phyloP scores from a whole-genome alignment of 768 basidiomycete species.

The Royoungia palumana region DNA sequence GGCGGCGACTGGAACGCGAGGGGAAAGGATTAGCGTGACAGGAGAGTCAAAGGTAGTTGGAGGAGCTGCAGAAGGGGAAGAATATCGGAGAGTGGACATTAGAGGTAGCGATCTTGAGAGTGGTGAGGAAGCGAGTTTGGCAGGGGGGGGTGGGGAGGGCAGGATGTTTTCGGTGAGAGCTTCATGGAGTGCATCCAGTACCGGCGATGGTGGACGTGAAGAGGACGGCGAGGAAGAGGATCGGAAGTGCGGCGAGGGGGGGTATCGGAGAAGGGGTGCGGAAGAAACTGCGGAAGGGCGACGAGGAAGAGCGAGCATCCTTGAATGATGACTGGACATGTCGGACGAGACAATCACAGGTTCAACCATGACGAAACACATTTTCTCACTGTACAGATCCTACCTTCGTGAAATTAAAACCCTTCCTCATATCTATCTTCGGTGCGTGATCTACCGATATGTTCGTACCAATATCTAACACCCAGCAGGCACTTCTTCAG shows the following conservation, averaged over 20 bases:
- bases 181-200: conserved; percentile 41
- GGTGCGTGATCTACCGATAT: conserved; percentile 29
- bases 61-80: conserved; percentile 61
- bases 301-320: conserved; percentile 14
- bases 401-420: conserved; percentile 40
- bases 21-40: conserved; percentile 10
- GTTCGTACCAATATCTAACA: background rate
- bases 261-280: conserved; percentile 18
- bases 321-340: conserved; percentile 4
- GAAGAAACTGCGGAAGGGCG: conserved; percentile 5
- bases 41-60: conserved; percentile 34
- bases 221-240: background rate
- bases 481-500: conserved; percentile 57
- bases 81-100: conserved; percentile 52
- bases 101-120: conserved; percentile 48
- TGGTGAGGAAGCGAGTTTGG: conserved; percentile 37
- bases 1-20: conserved; percentile 18
- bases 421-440: conserved; percentile 47
- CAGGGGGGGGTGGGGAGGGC: conserved; percentile 42
- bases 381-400: conserved; percentile 37
- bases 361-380: background rate
- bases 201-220: conserved; percentile 36
- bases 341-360: conserved; percentile 9
- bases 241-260: conserved; percentile 1
- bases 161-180: conserved; percentile 41